Conservation (phyloP, 257 asterid genomes). For the Pogostemon cablin region DNA sequence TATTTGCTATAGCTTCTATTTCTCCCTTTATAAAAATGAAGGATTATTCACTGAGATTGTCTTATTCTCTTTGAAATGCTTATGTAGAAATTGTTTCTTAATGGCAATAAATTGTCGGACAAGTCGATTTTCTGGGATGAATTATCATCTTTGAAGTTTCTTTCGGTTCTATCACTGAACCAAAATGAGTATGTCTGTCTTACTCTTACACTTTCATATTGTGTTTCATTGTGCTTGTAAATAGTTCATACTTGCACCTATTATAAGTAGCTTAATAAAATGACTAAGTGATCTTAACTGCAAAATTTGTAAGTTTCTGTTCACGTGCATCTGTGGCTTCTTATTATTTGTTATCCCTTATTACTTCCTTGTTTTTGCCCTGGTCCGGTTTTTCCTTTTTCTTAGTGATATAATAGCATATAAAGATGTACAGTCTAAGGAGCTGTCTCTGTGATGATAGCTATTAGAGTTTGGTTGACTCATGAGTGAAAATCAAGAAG, state of each 20-base stretch:
- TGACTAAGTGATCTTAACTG: slow-evolving; percentile 6
- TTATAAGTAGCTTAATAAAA: neutral
- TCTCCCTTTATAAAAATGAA: slow-evolving; percentile 16
- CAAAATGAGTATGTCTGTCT: slow-evolving; percentile 60
- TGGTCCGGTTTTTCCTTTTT: neutral
- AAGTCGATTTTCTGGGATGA: slow-evolving; percentile 78
- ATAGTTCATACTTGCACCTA: slow-evolving; percentile 5
- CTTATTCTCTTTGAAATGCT: slow-evolving; percentile 31
- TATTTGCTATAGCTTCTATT: slow-evolving; percentile 20
- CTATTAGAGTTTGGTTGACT: neutral
- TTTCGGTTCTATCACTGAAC: slow-evolving; percentile 58
- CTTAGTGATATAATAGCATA: slow-evolving; percentile 2
- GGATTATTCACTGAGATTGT: slow-evolving; percentile 14
- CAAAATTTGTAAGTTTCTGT: slow-evolving; percentile 8
- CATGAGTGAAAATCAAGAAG: slow-evolving; percentile 9
- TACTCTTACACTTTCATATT: slow-evolving; percentile 23
- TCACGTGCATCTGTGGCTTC: slow-evolving; percentile 12
- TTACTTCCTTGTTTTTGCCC: neutral
- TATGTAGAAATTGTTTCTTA: slow-evolving; percentile 69
- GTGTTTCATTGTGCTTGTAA: slow-evolving; percentile 9
- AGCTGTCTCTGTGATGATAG: slow-evolving; percentile 17
- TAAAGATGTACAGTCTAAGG: neutral
- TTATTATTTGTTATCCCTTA: neutral
- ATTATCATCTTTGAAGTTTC: slow-evolving; percentile 63
- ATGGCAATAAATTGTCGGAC: slow-evolving; percentile 57